phyloP scores from a whole-genome alignment of 2,329 filamentous ascomycete species.

The Pestalotiopsis sp. region DNA sequence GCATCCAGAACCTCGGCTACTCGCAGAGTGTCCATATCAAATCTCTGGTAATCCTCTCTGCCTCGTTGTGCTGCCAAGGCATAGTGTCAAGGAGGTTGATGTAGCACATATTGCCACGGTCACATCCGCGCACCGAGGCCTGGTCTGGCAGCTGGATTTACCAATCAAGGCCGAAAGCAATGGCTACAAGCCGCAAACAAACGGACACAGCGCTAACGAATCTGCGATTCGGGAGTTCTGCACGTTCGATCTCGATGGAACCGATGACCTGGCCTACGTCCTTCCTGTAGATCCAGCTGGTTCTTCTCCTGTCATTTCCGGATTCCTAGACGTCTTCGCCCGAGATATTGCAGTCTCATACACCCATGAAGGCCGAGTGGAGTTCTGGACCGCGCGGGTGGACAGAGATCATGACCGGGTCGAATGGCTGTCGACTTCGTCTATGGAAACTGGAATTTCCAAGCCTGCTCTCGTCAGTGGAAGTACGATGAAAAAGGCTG shows the following conservation, averaged over 20 bases:
- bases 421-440: conserved; percentile 82
- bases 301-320: conserved; percentile 68
- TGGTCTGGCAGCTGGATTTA: conserved; percentile 78
- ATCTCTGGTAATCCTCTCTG: conserved; percentile 75
- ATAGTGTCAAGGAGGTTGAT: conserved; percentile 57
- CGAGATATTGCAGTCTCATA: conserved; percentile 87
- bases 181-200: conserved; percentile 23
- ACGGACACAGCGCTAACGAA: conserved; percentile 32
- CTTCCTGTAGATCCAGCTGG: conserved; percentile 88
- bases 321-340: conserved; percentile 84
- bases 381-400: conserved; percentile 84
- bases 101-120: conserved; percentile 79
- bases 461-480: conserved; percentile 80
- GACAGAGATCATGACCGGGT: conserved; percentile 61
- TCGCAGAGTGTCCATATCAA: conserved; percentile 62
- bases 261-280: conserved; percentile 65
- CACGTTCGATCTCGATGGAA: conserved; percentile 66
- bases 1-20: conserved; percentile 54
- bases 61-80: conserved; percentile 71
- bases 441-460: conserved; percentile 75
- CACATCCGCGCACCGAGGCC: conserved; percentile 74
- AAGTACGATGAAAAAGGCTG: conserved; percentile 84
- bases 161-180: conserved; percentile 46
- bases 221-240: conserved; percentile 66
- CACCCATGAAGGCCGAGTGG: conserved; percentile 71